Evolutionary conservation across 2,329 filamentous ascomycete species (phyloP).

Genomic region (Aureobasidium leucospermi): DNA sequence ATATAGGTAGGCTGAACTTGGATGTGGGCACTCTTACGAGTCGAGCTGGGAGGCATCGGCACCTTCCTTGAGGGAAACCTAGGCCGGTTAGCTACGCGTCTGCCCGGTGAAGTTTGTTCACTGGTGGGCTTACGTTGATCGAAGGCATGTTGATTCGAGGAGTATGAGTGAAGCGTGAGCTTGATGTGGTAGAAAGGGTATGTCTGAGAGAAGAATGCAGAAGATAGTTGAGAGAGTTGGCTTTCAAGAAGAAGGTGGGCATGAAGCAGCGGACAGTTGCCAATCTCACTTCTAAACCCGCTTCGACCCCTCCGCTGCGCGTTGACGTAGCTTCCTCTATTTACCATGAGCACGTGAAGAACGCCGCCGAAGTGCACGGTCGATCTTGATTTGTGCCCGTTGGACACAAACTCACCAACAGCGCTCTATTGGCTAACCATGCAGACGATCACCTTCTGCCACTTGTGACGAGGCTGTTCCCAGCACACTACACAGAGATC

Average conservation of each 20-base stretch:
- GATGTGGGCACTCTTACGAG: conserved; percentile 43
- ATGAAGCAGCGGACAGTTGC: neutral
- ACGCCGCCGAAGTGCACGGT: neutral
- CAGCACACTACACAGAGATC: neutral
- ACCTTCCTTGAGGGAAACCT: conserved; percentile 76
- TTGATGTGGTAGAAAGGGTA: neutral
- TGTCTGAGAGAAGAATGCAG: neutral
- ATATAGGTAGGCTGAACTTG: neutral
- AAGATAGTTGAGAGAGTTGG: neutral
- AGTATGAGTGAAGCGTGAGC: neutral
- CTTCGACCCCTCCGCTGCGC: conserved; percentile 1
- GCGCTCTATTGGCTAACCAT: neutral
- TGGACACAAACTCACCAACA: neutral
- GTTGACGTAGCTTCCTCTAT: conserved; percentile 1
- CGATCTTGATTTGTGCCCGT: too few relatives aligned
- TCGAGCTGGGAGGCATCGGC: conserved; percentile 60
- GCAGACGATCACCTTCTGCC: too few relatives aligned
- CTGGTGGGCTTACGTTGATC: conserved; percentile 26
- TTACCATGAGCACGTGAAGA: conserved; percentile 5
- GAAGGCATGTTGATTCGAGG: conserved; percentile 27
- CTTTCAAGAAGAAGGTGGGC: neutral
- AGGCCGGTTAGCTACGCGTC: conserved; percentile 3
- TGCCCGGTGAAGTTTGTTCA: neutral
- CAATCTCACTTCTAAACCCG: conserved; percentile 4
- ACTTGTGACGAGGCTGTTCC: neutral